Percentiles rank a stretch among this genome's conserved stretches.
phyloP scores from a whole-genome alignment of 2,329 filamentous ascomycete genomes.

The Dichotomopilus funicola region DNA sequence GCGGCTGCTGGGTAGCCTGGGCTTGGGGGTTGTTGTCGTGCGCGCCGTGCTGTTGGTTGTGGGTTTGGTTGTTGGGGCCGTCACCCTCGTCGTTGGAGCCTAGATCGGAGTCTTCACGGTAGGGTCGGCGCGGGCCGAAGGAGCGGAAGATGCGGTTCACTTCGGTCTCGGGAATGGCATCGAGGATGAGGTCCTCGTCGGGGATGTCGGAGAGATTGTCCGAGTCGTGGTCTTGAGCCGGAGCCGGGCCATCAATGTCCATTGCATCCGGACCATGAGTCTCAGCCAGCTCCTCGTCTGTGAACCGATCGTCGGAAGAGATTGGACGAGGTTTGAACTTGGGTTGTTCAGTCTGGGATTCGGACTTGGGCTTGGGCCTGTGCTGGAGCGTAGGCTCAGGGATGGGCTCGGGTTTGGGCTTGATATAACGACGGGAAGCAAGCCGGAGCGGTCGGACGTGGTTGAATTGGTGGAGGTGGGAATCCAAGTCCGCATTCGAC shows the following conservation, averaged over 20 bases:
- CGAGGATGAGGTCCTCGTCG: conserved; percentile 10
- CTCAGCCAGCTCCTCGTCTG: too few relatives aligned
- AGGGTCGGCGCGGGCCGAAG: neutral
- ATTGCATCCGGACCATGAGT: too few relatives aligned
- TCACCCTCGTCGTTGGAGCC: conserved; percentile 11
- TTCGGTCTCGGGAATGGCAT: conserved; percentile 4
- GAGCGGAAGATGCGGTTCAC: conserved; percentile 1
- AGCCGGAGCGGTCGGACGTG: neutral
- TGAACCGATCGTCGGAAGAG: too few relatives aligned
- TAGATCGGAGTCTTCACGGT: conserved; percentile 18
- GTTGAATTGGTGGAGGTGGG: conserved; percentile 1
- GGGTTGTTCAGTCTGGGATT: too few relatives aligned
- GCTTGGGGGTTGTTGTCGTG: too few relatives aligned
- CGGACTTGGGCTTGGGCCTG: too few relatives aligned
- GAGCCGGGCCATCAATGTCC: neutral
- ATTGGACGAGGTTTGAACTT: too few relatives aligned
- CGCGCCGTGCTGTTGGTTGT: neutral
- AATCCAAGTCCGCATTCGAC: neutral
- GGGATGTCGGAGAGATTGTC: conserved; percentile 8
- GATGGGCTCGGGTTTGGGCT: too few relatives aligned
- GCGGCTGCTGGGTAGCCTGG: too few relatives aligned
- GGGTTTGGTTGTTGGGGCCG: neutral
- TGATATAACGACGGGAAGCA: too few relatives aligned
- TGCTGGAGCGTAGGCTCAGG: too few relatives aligned
- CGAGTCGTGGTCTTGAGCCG: neutral